Evolutionary conservation across 2,329 filamentous ascomycete genomes (phyloP), one percentile per base, ranked within the genome.

Genomic region (Apiospora arundinis): DNA sequence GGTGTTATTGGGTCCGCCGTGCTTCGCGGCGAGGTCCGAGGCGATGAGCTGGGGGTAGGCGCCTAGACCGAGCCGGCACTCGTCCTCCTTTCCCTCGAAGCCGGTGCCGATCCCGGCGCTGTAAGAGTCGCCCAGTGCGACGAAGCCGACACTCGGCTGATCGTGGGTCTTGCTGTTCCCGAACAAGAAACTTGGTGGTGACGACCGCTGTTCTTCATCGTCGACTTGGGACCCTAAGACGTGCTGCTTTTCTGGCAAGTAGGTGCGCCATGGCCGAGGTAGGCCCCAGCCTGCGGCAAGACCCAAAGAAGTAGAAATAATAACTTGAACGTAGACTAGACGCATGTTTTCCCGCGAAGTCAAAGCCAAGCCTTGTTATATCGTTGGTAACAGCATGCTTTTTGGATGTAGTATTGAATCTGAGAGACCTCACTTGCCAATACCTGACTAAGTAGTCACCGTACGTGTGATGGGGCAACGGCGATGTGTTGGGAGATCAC

Each of bases 31-130:
- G 44, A 86, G 77, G 72, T 86, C 84, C 16, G 74, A 68, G 48
- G 80, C 77, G 67, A 86, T 81, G 40, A 87, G 78, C 63, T 77
- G 74, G 14, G 83, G 80, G 70, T 86, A 83, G n/a, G 83, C 82
- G 70, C 83, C 81, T 40, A 79, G 72, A 49, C 84, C 84, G 37
- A 77, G 82, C 28, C 84, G 82, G 74, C 84, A 86, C 60, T 81
- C 78, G 65, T 83, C 79, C 71, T 85, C 83, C 18, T 78, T 77
- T 49, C 79, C 82, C 52, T 84, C 80, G 60, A 83, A 70, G 60
- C 81, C 81, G 4, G 85, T 86, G 69, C 85, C 85, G 71, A 86
- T 86, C 44, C 85, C 85, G 4, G 85, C 84, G 67, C 82, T 84
- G 74, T 86, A 87, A 7, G 84, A 86, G 73, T 87, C 84, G 9